Percentiles rank a stretch among this genome's conserved stretches.
Conservation (phyloP, 129 eudicot species). For the Artemisia tridentata region DNA sequence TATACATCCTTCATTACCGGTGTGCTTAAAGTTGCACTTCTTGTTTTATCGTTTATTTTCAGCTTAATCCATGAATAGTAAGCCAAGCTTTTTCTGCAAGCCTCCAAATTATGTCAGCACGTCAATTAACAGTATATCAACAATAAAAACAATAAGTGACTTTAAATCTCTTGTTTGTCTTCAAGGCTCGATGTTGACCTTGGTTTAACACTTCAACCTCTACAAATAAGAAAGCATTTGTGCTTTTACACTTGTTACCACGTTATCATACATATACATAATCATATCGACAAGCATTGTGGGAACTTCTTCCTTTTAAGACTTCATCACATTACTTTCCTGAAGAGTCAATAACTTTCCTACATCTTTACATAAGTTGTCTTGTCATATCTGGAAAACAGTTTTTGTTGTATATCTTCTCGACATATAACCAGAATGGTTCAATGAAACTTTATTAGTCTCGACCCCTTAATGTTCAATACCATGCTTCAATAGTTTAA, state of each 20-base stretch:
- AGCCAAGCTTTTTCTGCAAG: too few species aligned
- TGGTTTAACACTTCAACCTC: too few species aligned
- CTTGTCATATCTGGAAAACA: neutral
- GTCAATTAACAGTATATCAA: neutral
- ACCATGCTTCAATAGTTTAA: too few species aligned
- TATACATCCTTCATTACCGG: too few species aligned
- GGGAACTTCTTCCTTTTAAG: neutral
- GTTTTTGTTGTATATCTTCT: neutral
- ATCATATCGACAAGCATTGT: slow-evolving; percentile 1
- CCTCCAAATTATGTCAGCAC: too few species aligned
- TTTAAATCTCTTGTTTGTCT: too few species aligned
- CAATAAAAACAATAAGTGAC: neutral
- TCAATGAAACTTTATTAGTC: neutral
- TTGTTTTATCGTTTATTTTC: too few species aligned
- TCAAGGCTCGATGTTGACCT: too few species aligned
- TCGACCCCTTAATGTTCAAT: too few species aligned
- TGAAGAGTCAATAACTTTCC: neutral
- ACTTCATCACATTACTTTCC: slow-evolving; percentile 2
- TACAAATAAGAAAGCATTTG: neutral
- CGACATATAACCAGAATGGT: neutral
- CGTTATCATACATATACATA: slow-evolving; percentile 3
- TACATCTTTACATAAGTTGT: neutral
- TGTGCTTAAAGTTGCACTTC: too few species aligned
- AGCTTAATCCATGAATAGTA: too few species aligned
- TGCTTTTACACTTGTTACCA: neutral